These are phyloP conservation scores for Thermomucor indicae-seudaticae DNA, from an alignment of 371 early-diverging fungal species.

Conservation along the genomic window DNA sequence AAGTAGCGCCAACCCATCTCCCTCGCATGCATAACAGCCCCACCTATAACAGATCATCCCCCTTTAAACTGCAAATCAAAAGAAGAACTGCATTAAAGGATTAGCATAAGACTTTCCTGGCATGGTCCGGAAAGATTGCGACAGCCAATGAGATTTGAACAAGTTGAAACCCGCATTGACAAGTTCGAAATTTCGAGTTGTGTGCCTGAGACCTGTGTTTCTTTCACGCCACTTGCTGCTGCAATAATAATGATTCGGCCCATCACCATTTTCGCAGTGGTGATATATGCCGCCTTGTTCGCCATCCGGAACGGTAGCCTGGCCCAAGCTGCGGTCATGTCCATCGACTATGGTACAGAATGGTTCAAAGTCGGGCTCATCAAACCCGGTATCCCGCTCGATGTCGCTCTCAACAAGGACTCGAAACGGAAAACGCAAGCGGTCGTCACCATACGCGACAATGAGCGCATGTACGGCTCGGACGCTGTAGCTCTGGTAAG, in stretches of 20 bases:
- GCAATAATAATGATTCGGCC: neutral
- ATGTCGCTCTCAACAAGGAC: constrained; percentile 92
- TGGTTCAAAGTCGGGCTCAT: constrained; percentile 95
- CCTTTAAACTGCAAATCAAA: too few species aligned
- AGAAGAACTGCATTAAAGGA: too few species aligned
- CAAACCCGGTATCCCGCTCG: constrained; percentile 86
- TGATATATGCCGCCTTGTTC: neutral
- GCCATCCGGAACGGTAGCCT: neutral
- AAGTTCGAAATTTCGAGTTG: neutral
- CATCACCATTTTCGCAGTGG: neutral
- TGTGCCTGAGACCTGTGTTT: neutral
- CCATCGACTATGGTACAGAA: constrained; percentile 95
- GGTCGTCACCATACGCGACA: constrained; percentile 74
- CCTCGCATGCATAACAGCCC: too few species aligned
- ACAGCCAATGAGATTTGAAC: neutral
- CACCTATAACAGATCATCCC: too few species aligned
- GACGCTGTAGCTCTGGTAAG: constrained; percentile 79
- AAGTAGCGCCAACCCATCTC: too few species aligned
- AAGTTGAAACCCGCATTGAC: neutral
- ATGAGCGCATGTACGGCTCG: constrained; percentile 84
- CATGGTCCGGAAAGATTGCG: too few species aligned
- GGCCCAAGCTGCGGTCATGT: constrained; percentile 71
- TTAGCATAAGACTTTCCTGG: too few species aligned
- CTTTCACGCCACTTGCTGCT: neutral
- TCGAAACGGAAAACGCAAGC: constrained; percentile 92